Evolutionary conservation across 2,329 filamentous ascomycete species (phyloP), one percentile per base, ranked within the genome.

Genomic region (Chlorencoelia australis): DNA sequence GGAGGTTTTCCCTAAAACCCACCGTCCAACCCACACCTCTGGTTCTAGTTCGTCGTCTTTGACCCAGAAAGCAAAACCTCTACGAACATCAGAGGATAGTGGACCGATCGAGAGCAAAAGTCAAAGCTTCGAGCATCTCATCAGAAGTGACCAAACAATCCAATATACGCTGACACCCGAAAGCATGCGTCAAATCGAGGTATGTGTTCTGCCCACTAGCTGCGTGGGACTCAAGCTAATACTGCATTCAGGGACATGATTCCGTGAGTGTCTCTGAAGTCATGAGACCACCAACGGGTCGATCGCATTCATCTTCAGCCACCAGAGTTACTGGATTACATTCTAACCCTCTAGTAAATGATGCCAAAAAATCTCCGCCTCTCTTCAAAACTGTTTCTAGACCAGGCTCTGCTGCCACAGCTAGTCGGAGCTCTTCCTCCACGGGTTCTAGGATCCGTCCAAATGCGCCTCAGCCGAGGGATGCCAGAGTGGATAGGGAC

Each of bases 121-220:
- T 7, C 74, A 71, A 30, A 76, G 82, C 48, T 80, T 91, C 51
- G 84, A 91, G 52, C 72, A 87, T 48, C 66, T 89, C 33, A 88
- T 91, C 44, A 75, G 83, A 39, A 87, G 83, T 56, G 80, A 86
- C 49, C 75, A 87, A 54, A 89, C 84, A 1, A 78, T 89, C 28
- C 83, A 84, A 49, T 89, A 82, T 56, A 89, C 84, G 2, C 66
- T 89, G 18, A 91, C 84, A 0, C 83, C 84, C 0, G 77, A 82
- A 53, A 83, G 71, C 48, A 84, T 89, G 72, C 78, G 82, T 42
- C 73, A 83, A 46, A 77, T 83, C 49, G 77, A 84, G 58, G 33
- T 17, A 37, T 36, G 20, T 18, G 29, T 15, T n/a, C n/a, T n/a
- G n/a, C n/a, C n/a, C n/a, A n/a, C n/a, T n/a, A n/a, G n/a, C n/a